Conservation (phyloP, 306 rosid genomes). For the Malus sieversii region DNA sequence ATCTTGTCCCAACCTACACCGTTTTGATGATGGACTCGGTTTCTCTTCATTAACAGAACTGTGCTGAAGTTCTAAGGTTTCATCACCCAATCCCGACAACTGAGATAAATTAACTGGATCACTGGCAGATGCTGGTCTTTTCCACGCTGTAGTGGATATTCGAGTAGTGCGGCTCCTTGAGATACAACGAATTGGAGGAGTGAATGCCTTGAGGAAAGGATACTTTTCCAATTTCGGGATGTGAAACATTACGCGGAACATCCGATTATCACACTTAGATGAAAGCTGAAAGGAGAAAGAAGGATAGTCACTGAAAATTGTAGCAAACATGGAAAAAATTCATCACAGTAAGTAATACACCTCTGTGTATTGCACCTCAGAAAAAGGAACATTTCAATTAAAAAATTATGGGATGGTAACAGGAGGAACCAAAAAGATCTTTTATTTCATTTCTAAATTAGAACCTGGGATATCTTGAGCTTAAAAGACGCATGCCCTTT, state of each 20-base stretch:
- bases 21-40: conserved; percentile 44
- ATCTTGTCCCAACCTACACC: conserved; percentile 63
- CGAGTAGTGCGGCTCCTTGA: conserved; percentile 65
- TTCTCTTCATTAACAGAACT: conserved; percentile 38
- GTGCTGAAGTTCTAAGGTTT: conserved; percentile 35
- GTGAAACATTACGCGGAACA: conserved; percentile 65
- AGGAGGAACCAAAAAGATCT: background rate
- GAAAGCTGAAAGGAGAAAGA: conserved; percentile 64
- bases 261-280: conserved; percentile 80
- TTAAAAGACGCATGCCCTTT: conserved; percentile 87
- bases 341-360: background rate
- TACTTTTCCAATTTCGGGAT: conserved; percentile 44
- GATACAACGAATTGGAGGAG: conserved; percentile 78
- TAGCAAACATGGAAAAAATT: conserved; percentile 9
- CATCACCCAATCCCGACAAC: conserved; percentile 39
- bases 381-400: background rate
- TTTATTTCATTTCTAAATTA: conserved; percentile 2
- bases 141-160: conserved; percentile 50
- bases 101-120: conserved; percentile 33
- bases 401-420: background rate
- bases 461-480: conserved; percentile 94
- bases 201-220: conserved; percentile 60
- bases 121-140: conserved; percentile 48
- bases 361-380: background rate
- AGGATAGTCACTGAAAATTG: conserved; percentile 20